Base-by-base conservation (phyloP, 441 rosid species). In the Mallotus repandus region DNA sequence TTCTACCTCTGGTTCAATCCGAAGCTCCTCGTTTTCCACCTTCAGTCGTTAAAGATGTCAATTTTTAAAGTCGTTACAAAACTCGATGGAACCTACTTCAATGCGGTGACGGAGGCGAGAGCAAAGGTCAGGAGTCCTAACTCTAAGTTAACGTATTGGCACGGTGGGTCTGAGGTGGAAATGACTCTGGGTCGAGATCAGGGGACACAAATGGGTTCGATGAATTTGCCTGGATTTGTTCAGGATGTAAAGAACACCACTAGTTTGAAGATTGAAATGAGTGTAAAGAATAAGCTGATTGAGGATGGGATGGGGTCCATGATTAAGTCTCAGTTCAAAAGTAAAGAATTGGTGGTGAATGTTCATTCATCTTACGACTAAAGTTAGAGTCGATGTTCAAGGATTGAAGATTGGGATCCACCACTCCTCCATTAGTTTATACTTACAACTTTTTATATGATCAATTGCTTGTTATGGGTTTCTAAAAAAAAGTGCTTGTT, bases 1-100 rank as follows among this genome's bases (percentile, higher is more conserved):
- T 86, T 92, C 80, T 88, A 84, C 87, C 79, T 92, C 76, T 92
- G 91, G 93, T 89, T 80, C 78, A 81, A 90, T 73, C 98, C 98
- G 0, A 85, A 86, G 70, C 74, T 80, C 53, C 98, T 97, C 0
- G 72, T 76, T 1, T 86, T 90, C 77, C 89, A 81, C 82, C 82
- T 94, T 80, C 81, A 81, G 64, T 89, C 94, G 0, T 75, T 87
- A 70, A 82, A 81, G 52, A 63, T 88, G 71, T 79, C 84, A 18
- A 68, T 68, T 0, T 84, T 90, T 65, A 79, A 76, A 74, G 84
- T 90, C 76, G 9, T 83, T 29, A 45, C 43, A 4, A 80, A 82
- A 46, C 67, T 79, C 7, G 88, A 85, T 71, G 96, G 86, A 29
- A 75, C 82, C 15, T 81, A 76, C 56, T 81, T 92, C 46, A 58